Conservation (phyloP, 179 eudicot genomes). For the Actinidia arguta region DNA sequence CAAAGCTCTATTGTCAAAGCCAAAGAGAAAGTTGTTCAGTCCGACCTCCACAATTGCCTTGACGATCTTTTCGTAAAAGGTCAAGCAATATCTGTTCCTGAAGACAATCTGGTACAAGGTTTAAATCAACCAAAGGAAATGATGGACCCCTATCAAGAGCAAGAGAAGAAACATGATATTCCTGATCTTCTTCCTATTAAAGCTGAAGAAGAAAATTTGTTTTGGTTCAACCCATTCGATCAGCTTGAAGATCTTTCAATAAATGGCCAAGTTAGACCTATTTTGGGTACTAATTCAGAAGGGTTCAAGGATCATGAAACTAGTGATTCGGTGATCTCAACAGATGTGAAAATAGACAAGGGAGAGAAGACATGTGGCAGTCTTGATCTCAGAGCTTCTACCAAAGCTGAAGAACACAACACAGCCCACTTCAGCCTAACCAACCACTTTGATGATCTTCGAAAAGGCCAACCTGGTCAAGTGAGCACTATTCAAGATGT, state of each 20-base stretch:
- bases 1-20: background rate
- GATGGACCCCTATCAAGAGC: background rate
- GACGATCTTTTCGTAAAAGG: background rate
- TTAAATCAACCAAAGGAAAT: background rate
- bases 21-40: conserved; percentile 8
- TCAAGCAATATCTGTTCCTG: background rate
- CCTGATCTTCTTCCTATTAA: conserved; percentile 6
- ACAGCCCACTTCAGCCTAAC: background rate
- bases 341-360: background rate
- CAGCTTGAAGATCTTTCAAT: background rate
- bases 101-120: background rate
- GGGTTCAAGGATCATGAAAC: conserved; percentile 16
- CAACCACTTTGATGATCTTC: conserved; percentile 7
- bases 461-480: background rate
- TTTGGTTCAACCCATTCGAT: background rate
- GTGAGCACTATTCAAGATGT: background rate
- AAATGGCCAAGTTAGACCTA: background rate
- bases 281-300: background rate
- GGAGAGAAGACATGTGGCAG: background rate
- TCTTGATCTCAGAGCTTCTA: background rate
- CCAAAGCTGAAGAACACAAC: conserved; percentile 8
- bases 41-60: background rate
- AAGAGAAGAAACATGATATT: background rate
- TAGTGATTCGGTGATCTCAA: background rate
- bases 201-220: conserved; percentile 11